phyloP scores from a whole-genome alignment of 2,329 filamentous ascomycete genomes.

The Purpureocillium lavendulum region DNA sequence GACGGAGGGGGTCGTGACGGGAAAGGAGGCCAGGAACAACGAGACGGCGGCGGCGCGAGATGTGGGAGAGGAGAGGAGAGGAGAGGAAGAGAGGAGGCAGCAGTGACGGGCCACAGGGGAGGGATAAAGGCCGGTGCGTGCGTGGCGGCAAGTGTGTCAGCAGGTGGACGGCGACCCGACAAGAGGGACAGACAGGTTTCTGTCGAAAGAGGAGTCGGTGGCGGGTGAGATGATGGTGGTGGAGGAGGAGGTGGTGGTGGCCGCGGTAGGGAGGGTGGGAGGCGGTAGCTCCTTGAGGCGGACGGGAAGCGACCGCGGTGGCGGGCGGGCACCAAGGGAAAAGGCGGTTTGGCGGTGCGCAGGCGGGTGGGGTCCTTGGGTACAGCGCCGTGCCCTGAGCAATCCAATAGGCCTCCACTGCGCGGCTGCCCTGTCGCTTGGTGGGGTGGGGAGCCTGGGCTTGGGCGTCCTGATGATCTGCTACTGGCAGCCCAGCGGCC shows the following conservation, averaged over 20 bases:
- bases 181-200: not conserved
- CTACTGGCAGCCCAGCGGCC: too few relatives aligned
- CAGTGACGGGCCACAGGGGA: conserved; percentile 9
- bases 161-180: conserved; percentile 8
- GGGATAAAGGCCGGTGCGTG: not conserved
- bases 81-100: conserved; percentile 8
- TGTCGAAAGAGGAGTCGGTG: not conserved
- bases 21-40: conserved; percentile 8
- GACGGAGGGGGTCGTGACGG: conserved; percentile 5
- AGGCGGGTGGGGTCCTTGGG: not conserved
- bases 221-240: conserved; percentile 7
- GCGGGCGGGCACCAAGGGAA: conserved; percentile 1
- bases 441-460: too few relatives aligned
- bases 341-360: not conserved
- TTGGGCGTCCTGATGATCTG: too few relatives aligned
- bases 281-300: not conserved
- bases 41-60: conserved; percentile 10
- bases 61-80: conserved; percentile 7
- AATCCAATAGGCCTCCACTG: conserved; percentile 8
- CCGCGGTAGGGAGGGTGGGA: not conserved
- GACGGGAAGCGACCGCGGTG: not conserved
- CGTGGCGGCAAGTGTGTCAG: conserved; percentile 7
- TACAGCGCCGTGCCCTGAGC: not conserved
- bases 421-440: too few relatives aligned
- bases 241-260: conserved; percentile 15